A percentile compares a stretch with the other conserved stretches of the same genome.
These are phyloP conservation scores for Kodamaea laetipori DNA, from an alignment of 805 yeast species.

Conservation along the genomic window DNA sequence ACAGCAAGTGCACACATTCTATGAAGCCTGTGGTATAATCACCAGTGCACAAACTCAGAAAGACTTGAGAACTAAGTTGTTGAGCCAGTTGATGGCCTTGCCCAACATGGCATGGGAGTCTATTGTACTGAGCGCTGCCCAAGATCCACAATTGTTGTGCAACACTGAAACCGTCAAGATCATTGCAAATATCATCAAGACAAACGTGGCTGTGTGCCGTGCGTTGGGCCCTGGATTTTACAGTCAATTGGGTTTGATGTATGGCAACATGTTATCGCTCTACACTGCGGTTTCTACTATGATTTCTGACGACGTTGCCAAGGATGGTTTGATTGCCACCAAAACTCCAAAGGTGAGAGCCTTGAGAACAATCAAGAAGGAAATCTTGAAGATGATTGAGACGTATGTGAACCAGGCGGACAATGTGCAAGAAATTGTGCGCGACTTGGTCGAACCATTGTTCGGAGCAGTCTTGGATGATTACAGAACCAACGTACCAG, in stretches of 20 bases:
- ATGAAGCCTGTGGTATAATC: conserved; percentile 95
- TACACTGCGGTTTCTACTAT: conserved; percentile 86
- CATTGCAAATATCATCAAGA: conserved; percentile 89
- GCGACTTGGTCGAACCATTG: conserved; percentile 79
- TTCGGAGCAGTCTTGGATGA: conserved; percentile 86
- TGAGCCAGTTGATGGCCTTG: conserved; percentile 78
- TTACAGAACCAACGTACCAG: conserved; percentile 85
- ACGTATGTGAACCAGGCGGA: conserved; percentile 87
- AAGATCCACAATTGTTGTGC: conserved; percentile 75
- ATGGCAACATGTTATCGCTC: conserved; percentile 84
- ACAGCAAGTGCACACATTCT: conserved; percentile 96
- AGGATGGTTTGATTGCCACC: conserved; percentile 85
- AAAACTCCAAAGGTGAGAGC: conserved; percentile 95
- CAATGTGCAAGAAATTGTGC: conserved; percentile 78
- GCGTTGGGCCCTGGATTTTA: conserved; percentile 91
- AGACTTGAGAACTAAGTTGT: conserved; percentile 67
- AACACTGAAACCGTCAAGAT: conserved; percentile 87
- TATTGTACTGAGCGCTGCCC: conserved; percentile 80
- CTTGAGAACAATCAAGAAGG: conserved; percentile 93
- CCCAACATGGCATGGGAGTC: conserved; percentile 96
- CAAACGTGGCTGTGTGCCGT: conserved; percentile 94
- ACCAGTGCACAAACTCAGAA: conserved; percentile 80
- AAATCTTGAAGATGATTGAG: conserved; percentile 84
- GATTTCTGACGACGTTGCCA: conserved; percentile 78
- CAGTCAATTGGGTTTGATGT: conserved; percentile 83